Percentiles rank a stretch among this genome's conserved stretches.
These are phyloP conservation scores for Phytopythium mirpurense DNA, from an alignment of 352 stramenopile genomes.

Conservation along the genomic window DNA sequence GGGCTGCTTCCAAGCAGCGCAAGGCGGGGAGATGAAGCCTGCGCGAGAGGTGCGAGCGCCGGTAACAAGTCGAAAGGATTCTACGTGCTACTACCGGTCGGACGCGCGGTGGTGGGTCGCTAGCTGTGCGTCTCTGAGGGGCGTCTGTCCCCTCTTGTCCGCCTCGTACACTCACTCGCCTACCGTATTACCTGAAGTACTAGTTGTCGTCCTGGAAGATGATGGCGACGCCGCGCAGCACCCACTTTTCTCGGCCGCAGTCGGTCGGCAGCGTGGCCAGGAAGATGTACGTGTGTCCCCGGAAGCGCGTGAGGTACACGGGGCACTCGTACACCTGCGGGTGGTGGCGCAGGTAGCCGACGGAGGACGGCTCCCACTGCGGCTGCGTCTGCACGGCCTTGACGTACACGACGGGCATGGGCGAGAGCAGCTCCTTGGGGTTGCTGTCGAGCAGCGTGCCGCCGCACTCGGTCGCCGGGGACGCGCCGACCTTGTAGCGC, in stretches of 20 bases:
- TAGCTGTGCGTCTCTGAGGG: too few species aligned
- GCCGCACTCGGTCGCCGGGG: conserved; percentile 80
- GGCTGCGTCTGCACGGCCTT: conserved; percentile 93
- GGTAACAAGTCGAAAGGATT: too few species aligned
- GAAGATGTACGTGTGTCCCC: conserved; percentile 95
- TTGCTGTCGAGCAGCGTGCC: conserved; percentile 92
- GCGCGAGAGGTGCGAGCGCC: too few species aligned
- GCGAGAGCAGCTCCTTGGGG: conserved; percentile 93
- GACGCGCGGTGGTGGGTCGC: too few species aligned
- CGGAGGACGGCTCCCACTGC: conserved; percentile 92
- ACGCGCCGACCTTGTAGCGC: conserved; percentile 77
- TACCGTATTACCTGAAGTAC: too few species aligned
- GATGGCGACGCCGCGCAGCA: conserved; percentile 91
- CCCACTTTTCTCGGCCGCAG: conserved; percentile 91
- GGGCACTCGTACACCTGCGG: conserved; percentile 93
- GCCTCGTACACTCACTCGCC: too few species aligned
- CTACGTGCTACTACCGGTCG: too few species aligned
- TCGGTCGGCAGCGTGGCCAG: conserved; percentile 93
- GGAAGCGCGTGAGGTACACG: conserved; percentile 96
- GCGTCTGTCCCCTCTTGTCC: too few species aligned
- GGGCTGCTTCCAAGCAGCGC: too few species aligned
- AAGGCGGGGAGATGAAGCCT: not conserved
- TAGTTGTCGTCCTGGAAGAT: conserved; percentile 96
- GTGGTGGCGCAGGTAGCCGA: conserved; percentile 94
- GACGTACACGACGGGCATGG: conserved; percentile 93